phyloP scores from a whole-genome alignment of 345 rosid genomes.

The Sonneratia caseolaris region DNA sequence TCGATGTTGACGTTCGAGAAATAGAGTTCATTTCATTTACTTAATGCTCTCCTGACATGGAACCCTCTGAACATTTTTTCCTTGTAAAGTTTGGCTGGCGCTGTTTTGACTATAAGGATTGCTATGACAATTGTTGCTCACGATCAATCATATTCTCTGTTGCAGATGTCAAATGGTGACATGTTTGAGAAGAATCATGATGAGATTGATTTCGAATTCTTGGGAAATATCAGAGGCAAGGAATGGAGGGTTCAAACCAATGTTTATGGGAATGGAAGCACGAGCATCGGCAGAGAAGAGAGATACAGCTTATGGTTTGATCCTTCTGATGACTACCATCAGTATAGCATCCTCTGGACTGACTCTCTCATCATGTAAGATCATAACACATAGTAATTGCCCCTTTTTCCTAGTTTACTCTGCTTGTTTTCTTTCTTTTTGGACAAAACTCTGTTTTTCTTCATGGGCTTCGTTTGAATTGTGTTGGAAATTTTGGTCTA shows the following conservation, averaged over 20 bases:
- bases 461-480: neutral
- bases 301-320: slow-evolving; percentile 92
- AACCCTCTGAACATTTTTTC: neutral
- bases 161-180: slow-evolving; percentile 95
- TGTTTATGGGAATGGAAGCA: slow-evolving; percentile 91
- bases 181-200: slow-evolving; percentile 86
- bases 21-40: neutral
- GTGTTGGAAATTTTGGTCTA: neutral
- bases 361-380: slow-evolving; percentile 76
- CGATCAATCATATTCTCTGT: neutral
- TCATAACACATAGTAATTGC: neutral
- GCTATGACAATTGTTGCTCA: neutral
- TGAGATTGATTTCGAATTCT: slow-evolving; percentile 92
- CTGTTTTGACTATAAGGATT: neutral
- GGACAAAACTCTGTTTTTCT: neutral
- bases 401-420: neutral
- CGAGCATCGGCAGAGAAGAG: slow-evolving; percentile 81
- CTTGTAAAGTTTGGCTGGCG: neutral
- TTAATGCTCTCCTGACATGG: neutral
- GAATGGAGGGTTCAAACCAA: slow-evolving; percentile 99
- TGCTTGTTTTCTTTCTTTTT: neutral
- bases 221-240: slow-evolving; percentile 96
- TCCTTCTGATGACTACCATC: slow-evolving; percentile 90
- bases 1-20: neutral
- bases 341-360: slow-evolving; percentile 86